Conservation (phyloP, 257 asterid species). For the Rehmannia glutinosa region DNA sequence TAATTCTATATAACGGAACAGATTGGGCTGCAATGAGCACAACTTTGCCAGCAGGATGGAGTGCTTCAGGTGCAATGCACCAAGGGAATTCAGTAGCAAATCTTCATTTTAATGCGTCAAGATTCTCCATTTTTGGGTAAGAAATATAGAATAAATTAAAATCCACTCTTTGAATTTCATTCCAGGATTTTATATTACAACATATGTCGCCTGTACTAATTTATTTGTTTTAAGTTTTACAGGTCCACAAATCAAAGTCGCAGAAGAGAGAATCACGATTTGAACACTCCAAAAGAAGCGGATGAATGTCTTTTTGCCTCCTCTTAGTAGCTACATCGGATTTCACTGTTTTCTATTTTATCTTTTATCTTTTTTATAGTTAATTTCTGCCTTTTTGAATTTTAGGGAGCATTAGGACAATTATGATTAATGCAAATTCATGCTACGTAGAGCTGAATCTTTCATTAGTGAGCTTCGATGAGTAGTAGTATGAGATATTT, state of each 20-base stretch:
- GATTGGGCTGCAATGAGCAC: constrained; percentile 93
- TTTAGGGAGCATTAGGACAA: constrained; percentile 31
- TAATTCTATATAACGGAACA: constrained; percentile 17
- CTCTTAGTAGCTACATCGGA: constrained; percentile 21
- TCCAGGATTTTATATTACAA: neutral
- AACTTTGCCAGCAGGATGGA: constrained; percentile 96
- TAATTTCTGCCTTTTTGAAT: constrained; percentile 18
- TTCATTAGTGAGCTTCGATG: constrained; percentile 30
- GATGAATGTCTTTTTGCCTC: constrained; percentile 27
- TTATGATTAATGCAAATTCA: constrained; percentile 3
- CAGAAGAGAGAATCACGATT: constrained; percentile 44
- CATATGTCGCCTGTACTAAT: neutral
- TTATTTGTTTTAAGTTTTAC: constrained; percentile 1
- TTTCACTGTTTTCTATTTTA: constrained; percentile 15
- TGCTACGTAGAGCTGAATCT: constrained; percentile 25
- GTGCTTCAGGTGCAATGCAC: constrained; percentile 98
- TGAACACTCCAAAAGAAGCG: constrained; percentile 20
- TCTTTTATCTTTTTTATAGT: constrained; percentile 16
- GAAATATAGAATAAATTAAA: neutral
- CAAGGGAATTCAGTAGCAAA: constrained; percentile 71
- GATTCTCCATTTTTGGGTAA: constrained; percentile 68
- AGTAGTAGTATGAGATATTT: constrained; percentile 19
- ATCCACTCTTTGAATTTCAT: neutral
- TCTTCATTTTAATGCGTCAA: constrained; percentile 41
- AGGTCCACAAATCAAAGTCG: constrained; percentile 33